Conservation (phyloP, 225 moss, liverwort and hornwort genomes). For the Straminergon stramineum region DNA sequence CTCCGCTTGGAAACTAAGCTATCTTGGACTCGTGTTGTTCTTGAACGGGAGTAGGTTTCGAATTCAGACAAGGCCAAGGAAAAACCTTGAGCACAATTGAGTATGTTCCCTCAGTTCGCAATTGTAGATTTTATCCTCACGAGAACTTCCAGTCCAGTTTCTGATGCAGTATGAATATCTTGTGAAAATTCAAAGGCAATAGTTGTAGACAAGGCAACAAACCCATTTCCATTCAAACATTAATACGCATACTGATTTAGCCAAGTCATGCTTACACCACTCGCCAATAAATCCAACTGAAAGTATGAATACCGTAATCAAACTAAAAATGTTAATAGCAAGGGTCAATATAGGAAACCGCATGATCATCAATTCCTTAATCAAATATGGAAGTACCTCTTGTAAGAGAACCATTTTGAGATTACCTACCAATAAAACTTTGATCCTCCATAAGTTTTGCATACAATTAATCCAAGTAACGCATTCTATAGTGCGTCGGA, state of each 20-base stretch:
- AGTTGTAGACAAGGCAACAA: background rate
- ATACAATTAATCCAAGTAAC: background rate
- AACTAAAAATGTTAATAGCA: background rate
- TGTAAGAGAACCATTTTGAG: background rate
- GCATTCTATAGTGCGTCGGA: background rate
- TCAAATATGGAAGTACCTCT: background rate
- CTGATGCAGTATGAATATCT: background rate
- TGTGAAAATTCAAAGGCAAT: background rate
- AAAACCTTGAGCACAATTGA: background rate
- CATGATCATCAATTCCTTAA: background rate
- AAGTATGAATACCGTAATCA: background rate
- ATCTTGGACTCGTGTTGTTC: background rate
- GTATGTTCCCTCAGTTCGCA: background rate
- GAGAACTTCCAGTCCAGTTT: background rate
- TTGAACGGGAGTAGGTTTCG: background rate
- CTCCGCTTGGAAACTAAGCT: background rate
- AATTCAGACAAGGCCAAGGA: background rate
- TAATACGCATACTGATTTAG: no score
- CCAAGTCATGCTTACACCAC: background rate
- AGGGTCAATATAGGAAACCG: background rate
- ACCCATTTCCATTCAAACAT: background rate
- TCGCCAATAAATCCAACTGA: no score
- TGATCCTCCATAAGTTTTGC: background rate
- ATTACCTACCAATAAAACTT: background rate
- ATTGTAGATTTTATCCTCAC: background rate